phyloP scores from a whole-genome alignment of 495 filamentous ascomycete genomes.

The Aspergillus carlsbadensis region DNA sequence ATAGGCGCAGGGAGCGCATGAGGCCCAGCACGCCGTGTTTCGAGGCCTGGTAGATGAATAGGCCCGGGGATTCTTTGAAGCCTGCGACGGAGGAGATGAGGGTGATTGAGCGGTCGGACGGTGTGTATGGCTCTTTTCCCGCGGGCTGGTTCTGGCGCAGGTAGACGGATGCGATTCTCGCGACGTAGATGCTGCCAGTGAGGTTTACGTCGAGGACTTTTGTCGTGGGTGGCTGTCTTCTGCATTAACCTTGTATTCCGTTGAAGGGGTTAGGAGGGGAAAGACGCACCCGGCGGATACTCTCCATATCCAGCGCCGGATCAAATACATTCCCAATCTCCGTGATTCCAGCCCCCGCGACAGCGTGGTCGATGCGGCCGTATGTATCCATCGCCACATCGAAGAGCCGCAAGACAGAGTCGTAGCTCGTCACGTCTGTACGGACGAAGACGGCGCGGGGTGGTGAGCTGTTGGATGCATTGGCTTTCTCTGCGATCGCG shows the following conservation, averaged over 20 bases:
- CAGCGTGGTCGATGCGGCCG: constrained; percentile 30
- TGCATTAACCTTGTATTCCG: not conserved
- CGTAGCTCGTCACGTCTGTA: constrained; percentile 36
- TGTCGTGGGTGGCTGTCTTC: constrained; percentile 20
- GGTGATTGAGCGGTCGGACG: constrained; percentile 33
- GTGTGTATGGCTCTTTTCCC: too few relatives aligned
- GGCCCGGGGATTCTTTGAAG: constrained; percentile 36
- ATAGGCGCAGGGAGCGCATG: constrained; percentile 32
- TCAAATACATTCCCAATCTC: constrained; percentile 32
- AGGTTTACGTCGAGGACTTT: constrained; percentile 37
- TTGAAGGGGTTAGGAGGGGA: not conserved
- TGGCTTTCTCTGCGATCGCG: not conserved
- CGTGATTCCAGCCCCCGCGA: constrained; percentile 35
- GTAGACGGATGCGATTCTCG: constrained; percentile 32
- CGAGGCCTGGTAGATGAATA: constrained; percentile 33
- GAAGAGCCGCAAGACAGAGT: constrained; percentile 30
- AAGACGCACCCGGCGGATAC: not conserved
- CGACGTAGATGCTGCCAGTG: constrained; percentile 28
- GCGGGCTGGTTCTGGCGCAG: constrained; percentile 20
- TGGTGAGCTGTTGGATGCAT: constrained; percentile 22
- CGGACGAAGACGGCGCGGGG: constrained; percentile 25
- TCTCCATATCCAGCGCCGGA: constrained; percentile 21
- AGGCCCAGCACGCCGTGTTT: constrained; percentile 39
- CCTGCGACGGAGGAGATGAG: constrained; percentile 33
- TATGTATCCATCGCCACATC: constrained; percentile 21